Evolutionary conservation across 2,329 filamentous ascomycete species (phyloP).

Genomic region (Cordyceps pruinosa): DNA sequence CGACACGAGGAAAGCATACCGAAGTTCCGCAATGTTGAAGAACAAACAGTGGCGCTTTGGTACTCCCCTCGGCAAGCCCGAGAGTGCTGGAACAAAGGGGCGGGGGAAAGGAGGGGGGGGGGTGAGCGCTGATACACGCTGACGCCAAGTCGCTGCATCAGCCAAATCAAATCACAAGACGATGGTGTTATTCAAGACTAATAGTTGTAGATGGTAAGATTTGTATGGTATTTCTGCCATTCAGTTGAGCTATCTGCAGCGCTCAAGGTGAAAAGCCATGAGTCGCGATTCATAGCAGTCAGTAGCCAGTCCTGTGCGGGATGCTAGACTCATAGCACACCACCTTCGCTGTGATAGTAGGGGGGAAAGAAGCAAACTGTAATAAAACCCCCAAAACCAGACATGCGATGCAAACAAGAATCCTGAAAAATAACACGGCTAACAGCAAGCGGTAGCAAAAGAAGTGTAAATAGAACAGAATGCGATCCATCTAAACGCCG

Average conservation of each 20-base stretch:
- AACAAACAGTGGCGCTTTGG: too few relatives aligned
- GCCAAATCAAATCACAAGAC: background rate
- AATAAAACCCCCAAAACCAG: background rate
- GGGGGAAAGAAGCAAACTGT: background rate
- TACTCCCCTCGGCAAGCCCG: too few relatives aligned
- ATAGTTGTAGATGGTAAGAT: background rate
- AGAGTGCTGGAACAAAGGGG: too few relatives aligned
- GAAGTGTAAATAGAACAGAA: background rate
- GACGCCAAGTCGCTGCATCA: background rate
- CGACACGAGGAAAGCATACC: too few relatives aligned
- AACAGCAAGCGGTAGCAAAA: background rate
- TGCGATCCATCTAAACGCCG: conserved; percentile 8
- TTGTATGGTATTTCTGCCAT: background rate
- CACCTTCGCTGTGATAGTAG: background rate
- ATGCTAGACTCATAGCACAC: too few relatives aligned
- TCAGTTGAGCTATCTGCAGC: background rate
- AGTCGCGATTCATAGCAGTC: background rate
- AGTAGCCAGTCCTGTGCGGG: background rate
- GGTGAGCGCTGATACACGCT: too few relatives aligned
- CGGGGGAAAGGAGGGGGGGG: too few relatives aligned
- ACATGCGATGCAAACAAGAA: background rate
- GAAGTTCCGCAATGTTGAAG: too few relatives aligned
- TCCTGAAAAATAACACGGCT: background rate
- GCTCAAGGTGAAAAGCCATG: background rate
- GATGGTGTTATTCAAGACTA: too few relatives aligned